Evolutionary conservation across 257 asterid species (phyloP).

Genomic region (Solanum phureja): DNA sequence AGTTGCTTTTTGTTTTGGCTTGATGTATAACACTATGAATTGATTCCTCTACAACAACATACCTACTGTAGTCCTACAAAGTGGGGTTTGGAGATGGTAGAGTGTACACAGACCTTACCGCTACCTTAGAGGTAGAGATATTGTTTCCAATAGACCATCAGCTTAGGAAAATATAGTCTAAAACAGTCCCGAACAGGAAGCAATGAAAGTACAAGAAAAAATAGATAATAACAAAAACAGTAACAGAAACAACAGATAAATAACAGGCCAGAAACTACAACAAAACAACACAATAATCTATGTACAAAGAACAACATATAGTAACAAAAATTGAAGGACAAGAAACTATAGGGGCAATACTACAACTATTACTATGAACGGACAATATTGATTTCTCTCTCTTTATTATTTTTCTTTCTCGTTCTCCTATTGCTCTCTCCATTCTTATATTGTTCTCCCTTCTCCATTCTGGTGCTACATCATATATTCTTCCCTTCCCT

Average conservation of each 20-base stretch:
- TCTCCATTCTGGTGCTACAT: background rate
- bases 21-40: background rate
- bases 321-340: background rate
- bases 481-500: background rate
- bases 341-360: background rate
- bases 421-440: background rate
- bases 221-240: background rate
- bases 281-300: background rate
- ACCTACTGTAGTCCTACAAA: background rate
- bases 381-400: background rate
- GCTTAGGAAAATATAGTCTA: background rate
- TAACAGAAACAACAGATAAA: background rate
- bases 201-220: background rate
- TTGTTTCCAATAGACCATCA: background rate
- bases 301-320: background rate
- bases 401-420: background rate
- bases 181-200: background rate
- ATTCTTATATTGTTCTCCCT: background rate
- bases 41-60: background rate
- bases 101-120: background rate
- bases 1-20: background rate
- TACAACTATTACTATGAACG: background rate
- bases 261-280: background rate
- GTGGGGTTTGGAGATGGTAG: background rate
- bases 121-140: background rate